Base-by-base conservation (phyloP, 2,329 filamentous ascomycete species). In the Colletotrichum sp. region DNA sequence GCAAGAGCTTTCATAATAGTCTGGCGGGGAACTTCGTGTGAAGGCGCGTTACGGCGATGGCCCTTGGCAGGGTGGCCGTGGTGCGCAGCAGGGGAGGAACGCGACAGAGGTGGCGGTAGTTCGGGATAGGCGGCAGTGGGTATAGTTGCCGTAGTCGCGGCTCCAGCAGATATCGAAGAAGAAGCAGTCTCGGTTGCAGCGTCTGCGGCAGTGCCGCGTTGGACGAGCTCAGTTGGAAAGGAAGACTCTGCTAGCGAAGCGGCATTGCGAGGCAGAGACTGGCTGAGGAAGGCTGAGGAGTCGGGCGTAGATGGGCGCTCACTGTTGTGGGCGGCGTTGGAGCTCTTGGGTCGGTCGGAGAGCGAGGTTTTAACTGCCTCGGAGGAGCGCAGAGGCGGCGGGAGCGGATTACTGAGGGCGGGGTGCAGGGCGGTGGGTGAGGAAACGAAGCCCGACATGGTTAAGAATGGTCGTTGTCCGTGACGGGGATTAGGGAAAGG, bases 1-100 rank as follows among this genome's bases (percentile, higher is more conserved):
- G 94, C 94, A 79, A 96, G 86, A 8, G 94, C 94, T 86, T 97
- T 96, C 87, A 96, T 92, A 81, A 96, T 92, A 72, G 95, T 96
- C 85, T 96, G 95, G 78, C 92, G 92, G 15, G 95, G 94, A 78
- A 96, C 88, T 80, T 95, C 93, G 82, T 91, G 89, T 13, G 93
- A 93, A 36, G 88, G 87, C 18, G 86, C 84, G 83, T 86, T 88
- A 82, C 88, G 89, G 67, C 85, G 87, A 78, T 89, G 80, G 65
- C 80, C 84, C 57, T 75, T 70, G 38, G 66, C 26, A 57, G 75
- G 61, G 32, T 28, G 76, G 63, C 8, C 69, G 18, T 71, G 71
- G 66, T 76, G 61, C 71, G 67, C n/a, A 58, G 57, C 21, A 72
- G 68, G 61, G 67, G 61, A 71, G 18, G 71, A 61, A 30, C 60